Evolutionary conservation across 2,329 filamentous ascomycete species (phyloP).

Genomic region (Pestalotiopsis sp.): DNA sequence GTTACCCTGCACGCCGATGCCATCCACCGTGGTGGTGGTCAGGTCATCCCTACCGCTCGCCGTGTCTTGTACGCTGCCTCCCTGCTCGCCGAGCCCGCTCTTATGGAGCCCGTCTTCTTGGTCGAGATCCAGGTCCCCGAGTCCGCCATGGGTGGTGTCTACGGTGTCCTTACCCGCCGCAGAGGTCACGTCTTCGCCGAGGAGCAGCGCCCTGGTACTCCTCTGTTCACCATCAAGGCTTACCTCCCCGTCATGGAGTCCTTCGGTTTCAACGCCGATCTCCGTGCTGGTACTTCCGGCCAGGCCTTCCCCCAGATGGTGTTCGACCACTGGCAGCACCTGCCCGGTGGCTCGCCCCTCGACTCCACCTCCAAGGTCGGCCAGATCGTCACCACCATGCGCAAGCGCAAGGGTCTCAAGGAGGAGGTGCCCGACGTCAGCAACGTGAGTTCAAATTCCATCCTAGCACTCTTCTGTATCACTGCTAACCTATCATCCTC

Average conservation of each 20-base stretch:
- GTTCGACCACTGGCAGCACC: conserved; percentile 98
- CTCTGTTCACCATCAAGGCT: conserved; percentile 98
- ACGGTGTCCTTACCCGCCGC: conserved; percentile 95
- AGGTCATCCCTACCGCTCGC: conserved; percentile 96
- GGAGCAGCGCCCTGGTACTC: conserved; percentile 97
- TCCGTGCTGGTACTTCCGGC: conserved; percentile 89
- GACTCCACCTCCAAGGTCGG: conserved; percentile 83
- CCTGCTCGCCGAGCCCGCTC: conserved; percentile 86
- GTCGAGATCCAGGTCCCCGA: conserved; percentile 99
- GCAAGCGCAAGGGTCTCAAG: conserved; percentile 99
- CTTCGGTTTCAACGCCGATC: conserved; percentile 98
- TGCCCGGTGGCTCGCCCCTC: conserved; percentile 90
- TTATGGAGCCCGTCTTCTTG: conserved; percentile 97
- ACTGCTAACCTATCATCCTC: conserved; percentile 43
- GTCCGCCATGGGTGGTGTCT: conserved; percentile 99
- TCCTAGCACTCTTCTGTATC: neutral
- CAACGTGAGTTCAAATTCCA: conserved; percentile 72
- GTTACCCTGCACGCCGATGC: conserved; percentile 99
- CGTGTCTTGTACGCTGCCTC: conserved; percentile 95
- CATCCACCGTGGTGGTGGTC: conserved; percentile 98
- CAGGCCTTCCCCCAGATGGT: conserved; percentile 99
- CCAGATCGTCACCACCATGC: conserved; percentile 82
- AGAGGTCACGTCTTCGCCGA: conserved; percentile 99
- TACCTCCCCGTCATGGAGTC: conserved; percentile 97
- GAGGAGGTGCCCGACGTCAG: conserved; percentile 87